A percentile compares a stretch with the other conserved stretches of the same genome.
Evolutionary conservation across 371 early-diverging fungal genomes (phyloP).

Genomic region (Mortierella sp.): DNA sequence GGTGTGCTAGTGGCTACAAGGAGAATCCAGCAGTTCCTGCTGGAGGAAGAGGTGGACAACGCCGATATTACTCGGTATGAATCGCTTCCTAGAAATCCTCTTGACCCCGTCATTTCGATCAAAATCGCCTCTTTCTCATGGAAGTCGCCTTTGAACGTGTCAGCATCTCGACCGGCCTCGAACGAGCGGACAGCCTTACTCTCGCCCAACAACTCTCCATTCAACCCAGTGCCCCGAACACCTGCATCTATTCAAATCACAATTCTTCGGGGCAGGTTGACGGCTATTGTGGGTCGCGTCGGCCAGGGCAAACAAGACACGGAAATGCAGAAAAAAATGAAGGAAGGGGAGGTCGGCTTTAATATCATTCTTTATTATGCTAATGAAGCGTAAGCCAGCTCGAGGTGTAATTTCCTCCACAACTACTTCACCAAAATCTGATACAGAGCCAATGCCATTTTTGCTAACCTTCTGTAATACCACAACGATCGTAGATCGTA

Average conservation of each 20-base stretch:
- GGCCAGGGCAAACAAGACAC: slow-evolving; percentile 79
- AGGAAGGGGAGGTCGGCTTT: slow-evolving; percentile 14
- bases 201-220: not conserved
- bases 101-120: slow-evolving; percentile 8
- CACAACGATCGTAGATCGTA: not conserved
- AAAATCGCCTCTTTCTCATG: not conserved
- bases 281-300: slow-evolving; percentile 86
- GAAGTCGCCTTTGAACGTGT: not conserved
- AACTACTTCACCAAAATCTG: not conserved
- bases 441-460: too few species aligned
- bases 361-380: slow-evolving; percentile 1
- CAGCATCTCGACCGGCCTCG: not conserved
- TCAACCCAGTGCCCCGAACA: not conserved
- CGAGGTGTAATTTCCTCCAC: not conserved
- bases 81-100: not conserved
- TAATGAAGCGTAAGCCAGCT: slow-evolving; percentile 16
- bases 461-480: not conserved
- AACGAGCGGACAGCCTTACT: not conserved
- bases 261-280: slow-evolving; percentile 69
- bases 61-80: slow-evolving; percentile 4
- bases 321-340: slow-evolving; percentile 12
- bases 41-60: slow-evolving; percentile 16
- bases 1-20: slow-evolving; percentile 15
- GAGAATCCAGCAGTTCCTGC: slow-evolving; percentile 17
- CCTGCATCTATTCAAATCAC: slow-evolving; percentile 64